Evolutionary conservation across 1,284 basidiomycete genomes (phyloP), one percentile per base, ranked within the genome.

Genomic region (Pseudozyma thailandica): DNA sequence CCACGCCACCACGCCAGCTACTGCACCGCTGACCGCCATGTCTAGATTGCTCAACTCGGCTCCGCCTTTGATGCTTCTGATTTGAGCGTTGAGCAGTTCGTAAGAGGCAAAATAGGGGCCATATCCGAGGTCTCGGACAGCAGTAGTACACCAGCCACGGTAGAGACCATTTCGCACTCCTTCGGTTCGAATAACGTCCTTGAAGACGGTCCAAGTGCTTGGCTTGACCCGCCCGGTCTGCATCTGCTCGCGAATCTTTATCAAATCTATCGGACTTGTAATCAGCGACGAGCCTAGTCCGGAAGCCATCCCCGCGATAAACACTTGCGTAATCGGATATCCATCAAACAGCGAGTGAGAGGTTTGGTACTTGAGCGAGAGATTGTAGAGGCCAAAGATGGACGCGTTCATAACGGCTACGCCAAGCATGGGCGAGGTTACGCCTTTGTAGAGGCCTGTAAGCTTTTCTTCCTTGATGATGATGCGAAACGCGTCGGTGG

Each of bases 371-470:
- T 68, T 62, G 1, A 81, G 56, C 1, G 71, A 54, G 26, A 78
- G 35, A 18, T 58, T 62, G 50, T 81, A 81, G 18, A 77, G 53
- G 16, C 72, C 75, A 44, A 81, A 81, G 50, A 81, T 62, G 49
- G 74, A 77, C 1, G 78, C 76, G 55, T 81, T 81, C 79, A 81
- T 81, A 47, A 73, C 47, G n/a, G 78, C 78, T 2, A 81, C 79
- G 30, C 79, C 79, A n/a, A 80, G 57, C 57, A 70, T 63, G 23
- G 76, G 65, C 1, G 72, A 75, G 1, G 78, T 75, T 21, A 77
- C 63, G 33, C 78, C 78, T 53, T 79, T 79, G 73, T 73, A 81
- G 23, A 81, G 72, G n/a, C 76, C 77, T 20, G 48, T 39, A 16
- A 79, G 25, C 6, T 54, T 58, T 42, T 80, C 79, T 37, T 81